phyloP scores from a whole-genome alignment of 2,329 filamentous ascomycete genomes.

The Cryphonectria naterciae region DNA sequence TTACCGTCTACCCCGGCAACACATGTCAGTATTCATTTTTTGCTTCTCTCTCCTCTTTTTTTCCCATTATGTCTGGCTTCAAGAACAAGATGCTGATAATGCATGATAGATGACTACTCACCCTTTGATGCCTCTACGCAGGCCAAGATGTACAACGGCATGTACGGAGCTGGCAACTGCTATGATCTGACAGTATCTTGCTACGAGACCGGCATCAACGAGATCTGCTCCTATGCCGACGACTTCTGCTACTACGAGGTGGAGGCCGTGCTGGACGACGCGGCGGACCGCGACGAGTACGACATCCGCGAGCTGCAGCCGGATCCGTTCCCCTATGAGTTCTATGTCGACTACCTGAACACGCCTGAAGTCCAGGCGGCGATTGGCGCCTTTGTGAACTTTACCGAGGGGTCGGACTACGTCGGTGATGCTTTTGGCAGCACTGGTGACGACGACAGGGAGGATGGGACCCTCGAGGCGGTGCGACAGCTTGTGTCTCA shows the following conservation, averaged over 20 bases:
- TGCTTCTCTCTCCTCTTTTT: neutral
- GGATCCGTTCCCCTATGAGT: slow-evolving; percentile 61
- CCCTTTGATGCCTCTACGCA: slow-evolving; percentile 55
- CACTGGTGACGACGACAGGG: slow-evolving; percentile 26
- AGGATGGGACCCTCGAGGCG: slow-evolving; percentile 18
- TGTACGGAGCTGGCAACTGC: slow-evolving; percentile 66
- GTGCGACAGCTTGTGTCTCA: slow-evolving; percentile 18
- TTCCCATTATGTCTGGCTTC: neutral
- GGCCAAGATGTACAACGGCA: slow-evolving; percentile 58
- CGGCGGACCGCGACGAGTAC: slow-evolving; percentile 60
- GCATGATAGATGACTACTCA: slow-evolving; percentile 47
- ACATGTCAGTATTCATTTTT: slow-evolving; percentile 36
- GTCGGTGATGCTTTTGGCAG: slow-evolving; percentile 19
- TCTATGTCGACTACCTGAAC: slow-evolving; percentile 63
- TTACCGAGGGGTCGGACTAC: slow-evolving; percentile 30
- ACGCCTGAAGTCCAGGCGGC: slow-evolving; percentile 41
- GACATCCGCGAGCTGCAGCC: slow-evolving; percentile 60
- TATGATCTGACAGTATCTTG: slow-evolving; percentile 60
- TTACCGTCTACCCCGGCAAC: slow-evolving; percentile 58
- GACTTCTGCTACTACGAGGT: slow-evolving; percentile 59
- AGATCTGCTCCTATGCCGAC: slow-evolving; percentile 58
- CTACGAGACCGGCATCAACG: slow-evolving; percentile 53
- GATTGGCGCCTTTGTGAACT: slow-evolving; percentile 33
- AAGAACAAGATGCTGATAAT: neutral
- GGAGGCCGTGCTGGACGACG: slow-evolving; percentile 55